Base-by-base conservation (phyloP, 805 yeast species). In the Hanseniaspora occidentalis region DNA sequence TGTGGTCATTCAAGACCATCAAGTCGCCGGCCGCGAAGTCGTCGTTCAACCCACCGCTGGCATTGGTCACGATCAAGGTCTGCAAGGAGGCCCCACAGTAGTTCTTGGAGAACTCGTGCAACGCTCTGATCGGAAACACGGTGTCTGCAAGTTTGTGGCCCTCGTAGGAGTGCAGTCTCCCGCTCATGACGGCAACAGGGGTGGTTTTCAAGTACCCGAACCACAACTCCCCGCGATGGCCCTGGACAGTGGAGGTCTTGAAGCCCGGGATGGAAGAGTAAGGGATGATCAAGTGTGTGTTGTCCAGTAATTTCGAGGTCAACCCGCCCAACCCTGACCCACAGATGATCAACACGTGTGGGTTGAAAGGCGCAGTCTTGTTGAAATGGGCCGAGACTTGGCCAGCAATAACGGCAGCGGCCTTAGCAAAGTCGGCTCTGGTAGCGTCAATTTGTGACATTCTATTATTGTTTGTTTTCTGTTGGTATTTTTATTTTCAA, bases 241-340 rank as follows among this genome's bases (percentile, higher is more conserved):
- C 98, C 9, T 77, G 75, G 1, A 89, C 96, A 0, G 96, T 88
- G 1, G 95, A 80, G 1, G 61, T 52, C 52, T 71, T 72, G 60
- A 89, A 88, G 0, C 89, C 84, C 0, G 96, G 96, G 37, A 89
- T 83, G 0, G 70, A 67, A 6, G 57, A 49, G 55, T 85, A 89
- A 1, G 78, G 63, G 21, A 89, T 67, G 37, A 67, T 71, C 17
- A 75, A 62, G 60, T 24, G 66, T 60, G 4, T 65, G 56, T 4
- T 63, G 54, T 17, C 57, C 54, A 3, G 60, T 33, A 8, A 62
- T 42, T n/a, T 62, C 50, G 71, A 66, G 1, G 88, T 79, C 38
- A 89, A 78, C 1, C 94, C 94, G 10, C 95, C 94, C 14, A 89
- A 67, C 1, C 98, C 98, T 4, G 96, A 83, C 6, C 98, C 98